Evolutionary conservation across 1,284 basidiomycete species (phyloP).

Genomic region (Apiotrichum sp.): DNA sequence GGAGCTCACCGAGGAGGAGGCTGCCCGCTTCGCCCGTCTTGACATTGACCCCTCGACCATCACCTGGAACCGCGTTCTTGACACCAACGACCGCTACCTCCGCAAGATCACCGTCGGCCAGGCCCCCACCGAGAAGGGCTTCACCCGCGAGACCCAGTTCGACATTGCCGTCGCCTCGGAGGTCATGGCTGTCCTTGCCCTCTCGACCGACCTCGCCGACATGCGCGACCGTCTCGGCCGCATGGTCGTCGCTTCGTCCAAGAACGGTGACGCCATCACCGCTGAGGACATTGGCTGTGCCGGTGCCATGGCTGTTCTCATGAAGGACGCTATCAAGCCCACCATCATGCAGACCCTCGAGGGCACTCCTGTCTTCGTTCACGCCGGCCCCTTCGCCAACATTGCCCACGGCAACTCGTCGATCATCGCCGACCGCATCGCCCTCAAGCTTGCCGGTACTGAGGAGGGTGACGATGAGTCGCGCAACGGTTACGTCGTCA

Average conservation of each 20-base stretch:
- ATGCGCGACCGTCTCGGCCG: slow-evolving; percentile 68
- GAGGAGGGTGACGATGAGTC: slow-evolving; percentile 80
- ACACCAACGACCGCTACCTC: slow-evolving; percentile 95
- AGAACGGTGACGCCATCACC: slow-evolving; percentile 83
- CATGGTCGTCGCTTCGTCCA: slow-evolving; percentile 97
- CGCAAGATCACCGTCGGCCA: slow-evolving; percentile 91
- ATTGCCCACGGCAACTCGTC: slow-evolving; percentile 99
- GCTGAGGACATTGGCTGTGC: slow-evolving; percentile 96
- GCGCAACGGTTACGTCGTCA: slow-evolving; percentile 89
- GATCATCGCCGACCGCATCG: slow-evolving; percentile 91
- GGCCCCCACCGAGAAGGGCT: slow-evolving; percentile 82
- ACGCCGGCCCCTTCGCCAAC: slow-evolving; percentile 98
- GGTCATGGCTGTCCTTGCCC: slow-evolving; percentile 95
- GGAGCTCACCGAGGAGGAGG: slow-evolving; percentile 88
- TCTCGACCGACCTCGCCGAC: slow-evolving; percentile 80
- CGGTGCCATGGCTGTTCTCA: slow-evolving; percentile 90
- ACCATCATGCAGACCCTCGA: slow-evolving; percentile 99
- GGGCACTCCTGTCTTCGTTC: slow-evolving; percentile 98
- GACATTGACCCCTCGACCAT: slow-evolving; percentile 88
- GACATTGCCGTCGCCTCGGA: slow-evolving; percentile 97
- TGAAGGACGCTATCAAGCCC: slow-evolving; percentile 99
- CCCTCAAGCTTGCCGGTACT: slow-evolving; percentile 93
- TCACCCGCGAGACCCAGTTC: slow-evolving; percentile 82
- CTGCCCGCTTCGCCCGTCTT: slow-evolving; percentile 79
- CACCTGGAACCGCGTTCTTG: slow-evolving; percentile 96